Percentiles rank a stretch among this genome's conserved stretches.
Evolutionary conservation across 441 rosid species (phyloP).

Genomic region (Erodium chrysanthum): DNA sequence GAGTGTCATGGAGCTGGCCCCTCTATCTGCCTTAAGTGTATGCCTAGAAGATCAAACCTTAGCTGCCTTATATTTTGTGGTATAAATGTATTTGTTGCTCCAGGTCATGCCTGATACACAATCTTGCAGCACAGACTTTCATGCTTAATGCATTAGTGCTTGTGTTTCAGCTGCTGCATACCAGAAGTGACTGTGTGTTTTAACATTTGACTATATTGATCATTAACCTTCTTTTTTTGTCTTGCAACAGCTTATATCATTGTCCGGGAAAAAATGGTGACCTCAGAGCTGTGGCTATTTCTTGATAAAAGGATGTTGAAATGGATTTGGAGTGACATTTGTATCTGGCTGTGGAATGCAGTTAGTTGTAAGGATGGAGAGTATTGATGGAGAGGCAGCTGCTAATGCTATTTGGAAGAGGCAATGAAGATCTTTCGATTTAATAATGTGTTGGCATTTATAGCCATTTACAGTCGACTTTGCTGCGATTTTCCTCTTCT

Average conservation of each 20-base stretch:
- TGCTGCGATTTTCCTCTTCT: not conserved
- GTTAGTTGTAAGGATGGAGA: not conserved
- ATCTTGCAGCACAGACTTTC: not conserved
- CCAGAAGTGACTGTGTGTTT: not conserved
- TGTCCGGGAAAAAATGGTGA: conserved; percentile 38
- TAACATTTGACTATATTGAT: not conserved
- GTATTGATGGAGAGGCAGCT: not conserved
- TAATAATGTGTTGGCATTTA: not conserved
- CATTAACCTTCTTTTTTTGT: conserved; percentile 11
- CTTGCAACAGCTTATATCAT: conserved; percentile 43
- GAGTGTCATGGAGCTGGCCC: too few species aligned
- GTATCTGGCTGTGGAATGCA: not conserved
- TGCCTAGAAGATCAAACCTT: not conserved
- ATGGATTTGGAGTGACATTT: not conserved
- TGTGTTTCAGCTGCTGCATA: not conserved
- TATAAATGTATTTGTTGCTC: not conserved
- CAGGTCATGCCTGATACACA: not conserved
- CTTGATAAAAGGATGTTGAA: not conserved
- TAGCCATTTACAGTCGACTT: not conserved
- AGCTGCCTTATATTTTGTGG: too few species aligned
- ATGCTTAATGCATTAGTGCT: not conserved
- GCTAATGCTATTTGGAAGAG: not conserved
- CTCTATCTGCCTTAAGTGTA: not conserved
- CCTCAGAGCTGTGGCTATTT: not conserved
- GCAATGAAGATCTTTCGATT: not conserved